Evolutionary conservation across 2,329 filamentous ascomycete genomes (phyloP).

Genomic region (Beauveria sp.): DNA sequence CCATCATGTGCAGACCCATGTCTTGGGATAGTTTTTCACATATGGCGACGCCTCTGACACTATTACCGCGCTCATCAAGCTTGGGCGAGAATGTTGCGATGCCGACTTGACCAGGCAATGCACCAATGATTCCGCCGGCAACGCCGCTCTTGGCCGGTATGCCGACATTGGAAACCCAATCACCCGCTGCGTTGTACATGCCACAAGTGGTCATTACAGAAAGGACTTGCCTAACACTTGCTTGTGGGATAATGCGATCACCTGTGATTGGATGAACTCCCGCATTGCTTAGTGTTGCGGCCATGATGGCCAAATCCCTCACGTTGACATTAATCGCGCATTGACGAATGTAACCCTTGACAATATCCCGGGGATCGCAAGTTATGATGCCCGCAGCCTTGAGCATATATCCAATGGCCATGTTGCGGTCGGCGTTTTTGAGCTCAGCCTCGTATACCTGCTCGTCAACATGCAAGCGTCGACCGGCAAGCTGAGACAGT

Average conservation of each 20-base stretch:
- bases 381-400: conserved; percentile 31
- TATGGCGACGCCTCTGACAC: conserved; percentile 25
- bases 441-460: conserved; percentile 32
- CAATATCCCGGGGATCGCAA: conserved; percentile 26
- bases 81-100: conserved; percentile 25
- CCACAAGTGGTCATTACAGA: conserved; percentile 35
- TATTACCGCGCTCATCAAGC: conserved; percentile 26
- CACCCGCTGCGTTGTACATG: conserved; percentile 33
- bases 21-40: conserved; percentile 24
- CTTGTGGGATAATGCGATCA: conserved; percentile 27
- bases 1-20: conserved; percentile 30
- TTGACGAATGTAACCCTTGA: conserved; percentile 32
- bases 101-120: conserved; percentile 25
- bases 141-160: conserved; percentile 32
- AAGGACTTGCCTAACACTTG: conserved; percentile 30
- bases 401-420: conserved; percentile 32
- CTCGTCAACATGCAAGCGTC: conserved; percentile 28
- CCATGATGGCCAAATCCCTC: conserved; percentile 32
- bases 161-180: conserved; percentile 31
- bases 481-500: conserved; percentile 28
- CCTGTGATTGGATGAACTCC: conserved; percentile 27
- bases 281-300: conserved; percentile 29
- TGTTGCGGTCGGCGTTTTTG: conserved; percentile 26
- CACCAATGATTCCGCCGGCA: conserved; percentile 26
- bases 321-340: conserved; percentile 35